Evolutionary conservation across 768 basidiomycete genomes (phyloP), one percentile per base, ranked within the genome.

Genomic region (Mycena belliarum): DNA sequence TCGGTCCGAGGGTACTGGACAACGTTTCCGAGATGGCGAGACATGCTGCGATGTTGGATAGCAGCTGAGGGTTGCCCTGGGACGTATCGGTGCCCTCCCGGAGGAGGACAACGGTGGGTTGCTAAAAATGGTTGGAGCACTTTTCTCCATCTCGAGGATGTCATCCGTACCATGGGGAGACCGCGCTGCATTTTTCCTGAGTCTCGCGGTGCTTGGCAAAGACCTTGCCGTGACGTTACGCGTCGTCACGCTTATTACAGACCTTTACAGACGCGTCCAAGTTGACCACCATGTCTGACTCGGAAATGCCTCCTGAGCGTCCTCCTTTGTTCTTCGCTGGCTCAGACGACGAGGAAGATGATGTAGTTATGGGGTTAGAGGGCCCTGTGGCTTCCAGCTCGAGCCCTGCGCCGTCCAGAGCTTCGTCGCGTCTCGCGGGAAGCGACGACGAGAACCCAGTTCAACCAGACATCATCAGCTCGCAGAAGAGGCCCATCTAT

Each of bases 1-100:
- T 81, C 9, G 97, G 97, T 15, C 97, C 97, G n/a, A 99, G 85
- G 29, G 97, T 98, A 54, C 85, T 94, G 21, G 97, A 82, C 52
- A 99, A 84, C 2, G 93, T 98, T 70, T 93, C 86, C 45, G 95
- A 76, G 64, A 99, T 89, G 18, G 95, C 94, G 55, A 95, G 85
- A 78, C 96, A 98, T 72, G 96, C 95, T 4, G 93, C 87, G 70
- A 98, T 99, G 74, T 98, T 98, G 51, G 93, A 95, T 26, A 98
- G 81, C 26, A 98, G 76, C 72, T 98, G 95, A 5, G 87, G 85
- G 61, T 88, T 93, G 69, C 95, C 95, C 74, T 97, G 95, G 4
- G 95, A 97, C 16, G 91, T 88, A 74, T 97, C 95, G 62, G 95
- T 97, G 68, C 95, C 95, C 79, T 97, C 95, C 67, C 90, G 85